Base-by-base conservation (phyloP, 2,329 filamentous ascomycete genomes). In the Alternaria burnsii region DNA sequence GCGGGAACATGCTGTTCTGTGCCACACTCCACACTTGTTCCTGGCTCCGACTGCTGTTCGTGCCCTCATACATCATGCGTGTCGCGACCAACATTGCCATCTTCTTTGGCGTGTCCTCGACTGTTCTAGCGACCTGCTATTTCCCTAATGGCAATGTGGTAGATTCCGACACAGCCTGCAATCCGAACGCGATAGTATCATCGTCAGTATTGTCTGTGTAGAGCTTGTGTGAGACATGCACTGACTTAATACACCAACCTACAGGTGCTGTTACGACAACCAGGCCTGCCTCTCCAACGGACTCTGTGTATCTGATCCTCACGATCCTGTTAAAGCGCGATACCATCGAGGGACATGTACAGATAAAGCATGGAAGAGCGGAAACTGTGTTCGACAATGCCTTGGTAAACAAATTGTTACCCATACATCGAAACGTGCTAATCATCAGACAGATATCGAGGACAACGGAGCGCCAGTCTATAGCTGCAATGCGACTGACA, bases 281-380 rank as follows among this genome's bases (percentile, higher is more conserved):
- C 72, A 75, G 63, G 71, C 72, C 12, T 75, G 72, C 57, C 63
- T 75, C n/a, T 73, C 70, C 18, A 75, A 75, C 24, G 72, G 71
- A 9, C 69, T 75, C 32, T 73, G 70, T 48, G 69, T 71, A 3
- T 70, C 68, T 18, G 68, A 73, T 34, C 71, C 72, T 14, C 67
- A 71, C 40, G 61, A 68, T 34, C 50, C 56, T n/a, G 60, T 43
- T 0, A 59, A 66, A 41, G 61, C 68, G 26, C 67, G 68, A 43
- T 44, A 68, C 2, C 70, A 73, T 52, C 61, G 71, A 41, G 71
- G 71, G 20, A 74, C 71, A 5, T 74, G 71, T 54, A 73, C 70
- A 11, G 71, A 74, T 47, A 54, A 59, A n/a, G 46, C 56, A 2
- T 74, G 71, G 71, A 69, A 68, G 52, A 67, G 61, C 12, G 62